phyloP scores from a whole-genome alignment of 495 filamentous ascomycete species.

The Cercophora sp. region DNA sequence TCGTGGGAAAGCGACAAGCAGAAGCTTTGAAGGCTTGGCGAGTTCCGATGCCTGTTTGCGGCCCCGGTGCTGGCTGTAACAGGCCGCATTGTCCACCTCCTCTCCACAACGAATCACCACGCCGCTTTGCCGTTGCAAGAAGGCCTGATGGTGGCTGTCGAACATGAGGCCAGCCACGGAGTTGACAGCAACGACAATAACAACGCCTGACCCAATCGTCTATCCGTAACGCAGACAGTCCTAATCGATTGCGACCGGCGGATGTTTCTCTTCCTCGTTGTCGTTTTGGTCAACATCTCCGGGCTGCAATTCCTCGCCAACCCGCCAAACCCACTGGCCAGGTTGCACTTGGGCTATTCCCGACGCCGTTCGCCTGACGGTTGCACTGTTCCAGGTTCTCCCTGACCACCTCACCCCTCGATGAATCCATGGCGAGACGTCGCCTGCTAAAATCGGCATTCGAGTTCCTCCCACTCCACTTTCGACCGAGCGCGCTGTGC shows the following conservation, averaged over 20 bases:
- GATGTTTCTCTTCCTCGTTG: neutral
- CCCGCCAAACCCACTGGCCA: neutral
- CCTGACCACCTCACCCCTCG: neutral
- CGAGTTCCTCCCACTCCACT: too few relatives aligned
- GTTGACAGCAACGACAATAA: slow-evolving; percentile 5
- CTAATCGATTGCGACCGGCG: neutral
- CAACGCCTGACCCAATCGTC: slow-evolving; percentile 1
- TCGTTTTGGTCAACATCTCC: neutral
- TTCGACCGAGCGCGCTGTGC: too few relatives aligned
- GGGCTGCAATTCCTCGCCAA: neutral
- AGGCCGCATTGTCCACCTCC: neutral
- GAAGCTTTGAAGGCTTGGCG: neutral
- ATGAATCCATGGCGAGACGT: slow-evolving; percentile 2
- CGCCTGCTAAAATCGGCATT: neutral
- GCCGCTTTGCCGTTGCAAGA: neutral
- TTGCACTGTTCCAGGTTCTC: neutral
- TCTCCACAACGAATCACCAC: slow-evolving; percentile 1
- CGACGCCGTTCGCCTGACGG: too few relatives aligned
- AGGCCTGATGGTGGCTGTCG: neutral
- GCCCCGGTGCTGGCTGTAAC: neutral
- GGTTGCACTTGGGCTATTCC: neutral
- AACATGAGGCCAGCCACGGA: neutral
- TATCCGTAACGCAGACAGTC: neutral
- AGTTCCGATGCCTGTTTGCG: neutral
- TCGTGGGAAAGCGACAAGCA: too few relatives aligned